These are phyloP conservation scores for Quercus phellos DNA, from an alignment of 331 rosid species.

Conservation along the genomic window DNA sequence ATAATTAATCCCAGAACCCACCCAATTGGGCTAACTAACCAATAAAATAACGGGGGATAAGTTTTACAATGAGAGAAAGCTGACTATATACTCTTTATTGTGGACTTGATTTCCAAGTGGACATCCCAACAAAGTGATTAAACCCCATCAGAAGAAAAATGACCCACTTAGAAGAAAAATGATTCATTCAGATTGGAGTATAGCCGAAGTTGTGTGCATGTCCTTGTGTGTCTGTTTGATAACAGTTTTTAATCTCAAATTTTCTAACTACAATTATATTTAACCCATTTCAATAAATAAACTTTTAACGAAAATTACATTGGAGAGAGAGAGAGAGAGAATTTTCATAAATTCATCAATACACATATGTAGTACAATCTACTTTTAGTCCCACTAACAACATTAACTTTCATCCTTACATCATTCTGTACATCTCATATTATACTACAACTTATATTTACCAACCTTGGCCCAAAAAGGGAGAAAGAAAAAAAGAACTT, in stretches of 20 bases:
- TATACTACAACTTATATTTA: not conserved
- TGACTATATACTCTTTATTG: constrained; percentile 3
- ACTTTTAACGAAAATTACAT: too few species aligned
- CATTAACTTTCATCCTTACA: constrained; percentile 13
- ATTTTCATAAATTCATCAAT: constrained; percentile 5
- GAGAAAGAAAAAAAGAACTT: not conserved
- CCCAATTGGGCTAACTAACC: constrained; percentile 35
- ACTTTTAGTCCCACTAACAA: constrained; percentile 19
- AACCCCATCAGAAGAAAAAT: constrained; percentile 16
- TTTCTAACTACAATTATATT: too few species aligned
- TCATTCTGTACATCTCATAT: constrained; percentile 29
- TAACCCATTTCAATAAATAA: too few species aligned
- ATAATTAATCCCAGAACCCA: constrained; percentile 27
- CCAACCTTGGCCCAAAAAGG: not conserved
- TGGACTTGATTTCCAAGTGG: constrained; percentile 25
- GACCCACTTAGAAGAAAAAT: not conserved
- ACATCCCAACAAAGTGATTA: constrained; percentile 11
- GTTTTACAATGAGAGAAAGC: constrained; percentile 17
- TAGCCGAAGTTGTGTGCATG: not conserved
- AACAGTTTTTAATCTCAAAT: too few species aligned
- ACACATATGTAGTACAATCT: constrained; percentile 14
- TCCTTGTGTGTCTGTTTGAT: not conserved
- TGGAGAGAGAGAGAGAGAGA: not conserved
- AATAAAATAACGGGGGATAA: constrained; percentile 16
- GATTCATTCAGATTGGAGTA: not conserved